Base-by-base conservation (phyloP, 176 grass and related monocot species). In the Phyllostachys edulis region DNA sequence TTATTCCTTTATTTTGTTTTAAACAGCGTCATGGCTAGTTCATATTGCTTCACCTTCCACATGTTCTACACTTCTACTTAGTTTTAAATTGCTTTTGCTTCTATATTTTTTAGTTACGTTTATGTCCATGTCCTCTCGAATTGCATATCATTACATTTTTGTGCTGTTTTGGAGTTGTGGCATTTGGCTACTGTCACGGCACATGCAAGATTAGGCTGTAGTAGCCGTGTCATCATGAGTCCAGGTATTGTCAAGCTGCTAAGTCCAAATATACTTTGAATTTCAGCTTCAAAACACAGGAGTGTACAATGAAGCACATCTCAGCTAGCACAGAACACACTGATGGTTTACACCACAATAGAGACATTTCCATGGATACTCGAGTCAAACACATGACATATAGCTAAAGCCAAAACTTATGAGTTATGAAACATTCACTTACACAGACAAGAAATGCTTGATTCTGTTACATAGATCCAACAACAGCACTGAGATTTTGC, bases 391-490 rank as follows among this genome's bases (percentile, higher is more conserved):
- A 50, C 7, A 69, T 76, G 24, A 34, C 37, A 57, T 17, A 17
- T 7, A 57, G 37, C 39, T 15, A 13, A 36, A 63, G 32, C 41
- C 54, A 86, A 78, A 71, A 40, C 66, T 49, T 61, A 3, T 6
- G 10, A 26, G 59, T 62, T 6, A 29, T 14, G 11, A 57, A 77
- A 64, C 24, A 15, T 78, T 66, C 5, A 62, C 39, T 71, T 78
- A 46, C 67, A 67, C 11, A 39, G 20, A 24, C 45, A 84, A 55
- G 37, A 79, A 65, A 84, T 7, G n/a, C 57, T 66, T 67, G 36
- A 63, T 73, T 73, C 47, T 37, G 81, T 79, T 49, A 79, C 67
- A 79, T 38, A 29, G 73, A 83, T 51, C 39, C 72, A 82, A 64
- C 42, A 52, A 54, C 56, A 72, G 8, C 45, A 23, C 10, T 73